Conservation (phyloP, 108 stramenopile genomes). For the Cyclotella atomus region DNA sequence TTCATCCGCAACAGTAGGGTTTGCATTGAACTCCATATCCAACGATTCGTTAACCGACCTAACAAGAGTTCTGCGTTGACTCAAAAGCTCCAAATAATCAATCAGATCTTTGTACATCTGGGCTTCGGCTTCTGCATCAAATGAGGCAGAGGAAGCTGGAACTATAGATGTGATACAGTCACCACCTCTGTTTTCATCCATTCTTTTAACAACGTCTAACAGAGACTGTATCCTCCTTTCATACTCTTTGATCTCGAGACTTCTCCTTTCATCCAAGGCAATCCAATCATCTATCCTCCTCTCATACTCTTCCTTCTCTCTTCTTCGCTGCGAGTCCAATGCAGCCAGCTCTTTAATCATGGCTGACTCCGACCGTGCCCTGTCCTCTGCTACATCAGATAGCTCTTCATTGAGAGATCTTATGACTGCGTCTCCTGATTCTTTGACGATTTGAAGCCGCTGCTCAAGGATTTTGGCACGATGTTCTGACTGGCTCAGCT, state of each 20-base stretch:
- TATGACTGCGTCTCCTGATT: slow-evolving; percentile 66
- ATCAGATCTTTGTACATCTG: slow-evolving; percentile 42
- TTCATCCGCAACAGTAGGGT: slow-evolving; percentile 67
- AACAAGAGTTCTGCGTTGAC: slow-evolving; percentile 37
- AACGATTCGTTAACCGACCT: slow-evolving; percentile 64
- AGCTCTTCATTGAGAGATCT: slow-evolving; percentile 78
- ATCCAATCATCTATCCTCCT: slow-evolving; percentile 52
- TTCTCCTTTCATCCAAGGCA: slow-evolving; percentile 38
- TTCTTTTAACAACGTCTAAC: slow-evolving; percentile 29
- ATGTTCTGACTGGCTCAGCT: slow-evolving; percentile 40
- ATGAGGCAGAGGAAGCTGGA: slow-evolving; percentile 18
- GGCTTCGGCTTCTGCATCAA: slow-evolving; percentile 38
- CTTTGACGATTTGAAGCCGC: slow-evolving; percentile 70
- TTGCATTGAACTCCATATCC: slow-evolving; percentile 78
- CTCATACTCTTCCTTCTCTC: slow-evolving; percentile 41
- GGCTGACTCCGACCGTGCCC: slow-evolving; percentile 60
- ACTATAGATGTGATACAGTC: neutral
- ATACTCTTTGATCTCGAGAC: slow-evolving; percentile 47
- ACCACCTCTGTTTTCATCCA: slow-evolving; percentile 19
- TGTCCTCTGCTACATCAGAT: slow-evolving; percentile 69
- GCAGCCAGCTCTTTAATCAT: slow-evolving; percentile 68
- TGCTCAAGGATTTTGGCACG: slow-evolving; percentile 51
- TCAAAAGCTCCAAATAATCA: slow-evolving; percentile 33
- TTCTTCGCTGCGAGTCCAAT: slow-evolving; percentile 54
- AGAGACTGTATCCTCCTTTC: slow-evolving; percentile 43